Conservation (phyloP, 1,139 yeast genomes). For the Suhomyces atakaporum region DNA sequence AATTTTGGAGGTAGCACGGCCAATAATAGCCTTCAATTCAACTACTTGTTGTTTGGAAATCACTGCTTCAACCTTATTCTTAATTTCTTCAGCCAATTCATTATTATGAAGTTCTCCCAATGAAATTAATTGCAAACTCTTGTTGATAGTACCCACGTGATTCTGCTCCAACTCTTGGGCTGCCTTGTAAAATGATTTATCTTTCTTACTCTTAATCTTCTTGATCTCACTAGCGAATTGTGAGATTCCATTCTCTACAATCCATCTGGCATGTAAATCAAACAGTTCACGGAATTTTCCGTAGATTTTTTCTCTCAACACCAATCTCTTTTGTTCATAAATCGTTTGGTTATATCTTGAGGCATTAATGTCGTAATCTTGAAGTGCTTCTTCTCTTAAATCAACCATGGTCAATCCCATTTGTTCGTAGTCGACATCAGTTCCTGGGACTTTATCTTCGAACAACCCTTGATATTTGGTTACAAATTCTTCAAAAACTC, state of each 20-base stretch:
- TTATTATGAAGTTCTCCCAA: slow-evolving; percentile 23
- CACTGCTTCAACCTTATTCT: slow-evolving; percentile 23
- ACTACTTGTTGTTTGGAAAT: slow-evolving; percentile 42
- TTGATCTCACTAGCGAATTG: slow-evolving; percentile 10
- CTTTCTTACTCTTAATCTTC: slow-evolving; percentile 11
- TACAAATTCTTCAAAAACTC: slow-evolving; percentile 51
- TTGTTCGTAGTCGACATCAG: slow-evolving; percentile 33
- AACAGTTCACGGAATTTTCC: slow-evolving; percentile 46
- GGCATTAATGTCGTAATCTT: slow-evolving; percentile 65
- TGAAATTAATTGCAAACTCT: slow-evolving; percentile 23
- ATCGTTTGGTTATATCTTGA: slow-evolving; percentile 69
- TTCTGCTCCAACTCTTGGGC: slow-evolving; percentile 8
- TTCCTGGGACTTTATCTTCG: slow-evolving; percentile 14
- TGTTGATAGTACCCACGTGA: slow-evolving; percentile 17
- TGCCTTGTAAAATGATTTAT: slow-evolving; percentile 6
- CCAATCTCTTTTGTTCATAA: slow-evolving; percentile 59
- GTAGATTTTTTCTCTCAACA: slow-evolving; percentile 50
- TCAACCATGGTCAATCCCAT: slow-evolving; percentile 44
- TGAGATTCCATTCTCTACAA: slow-evolving; percentile 9
- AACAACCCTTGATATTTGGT: slow-evolving; percentile 29
- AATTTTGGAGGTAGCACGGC: slow-evolving; percentile 43
- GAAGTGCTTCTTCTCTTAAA: slow-evolving; percentile 48
- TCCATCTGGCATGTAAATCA: slow-evolving; percentile 25
- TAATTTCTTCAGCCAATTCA: slow-evolving; percentile 18
- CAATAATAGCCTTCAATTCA: slow-evolving; percentile 46